These are phyloP conservation scores for Dittrichia graveolens DNA, from an alignment of 129 eudicot species.

Conservation along the genomic window DNA sequence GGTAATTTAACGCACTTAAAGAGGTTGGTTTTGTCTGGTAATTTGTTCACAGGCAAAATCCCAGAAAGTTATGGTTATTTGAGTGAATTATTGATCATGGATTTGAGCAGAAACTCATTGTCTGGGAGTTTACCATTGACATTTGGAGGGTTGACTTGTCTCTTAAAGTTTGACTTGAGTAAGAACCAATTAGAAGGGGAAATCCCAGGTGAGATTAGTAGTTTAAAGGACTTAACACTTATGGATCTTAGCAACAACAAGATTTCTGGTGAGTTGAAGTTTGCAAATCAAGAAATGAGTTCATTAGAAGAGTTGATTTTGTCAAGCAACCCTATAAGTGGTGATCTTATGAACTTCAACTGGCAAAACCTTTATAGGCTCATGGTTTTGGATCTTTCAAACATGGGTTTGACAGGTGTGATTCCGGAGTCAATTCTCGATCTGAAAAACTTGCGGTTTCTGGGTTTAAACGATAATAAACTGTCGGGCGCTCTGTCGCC, in stretches of 20 bases:
- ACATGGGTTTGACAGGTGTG: slow-evolving; percentile 53
- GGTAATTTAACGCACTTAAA: slow-evolving; percentile 54
- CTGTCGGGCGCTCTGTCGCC: slow-evolving; percentile 60
- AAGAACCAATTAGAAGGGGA: slow-evolving; percentile 54
- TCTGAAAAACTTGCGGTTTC: slow-evolving; percentile 51
- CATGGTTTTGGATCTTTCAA: slow-evolving; percentile 61
- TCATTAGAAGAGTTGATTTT: slow-evolving; percentile 72
- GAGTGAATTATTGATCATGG: slow-evolving; percentile 61
- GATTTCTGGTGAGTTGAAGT: slow-evolving; percentile 58
- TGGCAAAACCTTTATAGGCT: slow-evolving; percentile 55
- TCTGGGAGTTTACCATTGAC: slow-evolving; percentile 58
- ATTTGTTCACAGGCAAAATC: slow-evolving; percentile 48
- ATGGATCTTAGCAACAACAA: slow-evolving; percentile 73
- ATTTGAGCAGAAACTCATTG: slow-evolving; percentile 65
- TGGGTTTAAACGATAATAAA: slow-evolving; percentile 70
- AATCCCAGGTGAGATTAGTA: slow-evolving; percentile 55
- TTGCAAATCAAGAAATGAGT: slow-evolving; percentile 54
- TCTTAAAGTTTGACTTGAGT: slow-evolving; percentile 82
- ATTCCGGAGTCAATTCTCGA: slow-evolving; percentile 60
- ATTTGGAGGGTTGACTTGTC: slow-evolving; percentile 63
- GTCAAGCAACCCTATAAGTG: slow-evolving; percentile 65
- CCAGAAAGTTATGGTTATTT: slow-evolving; percentile 60
- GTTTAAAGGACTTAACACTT: slow-evolving; percentile 63
- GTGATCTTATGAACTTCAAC: slow-evolving; percentile 48
- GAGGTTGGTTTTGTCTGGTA: slow-evolving; percentile 66